Percentiles rank a stretch among this genome's conserved stretches.
Conservation (phyloP, 192 early-diverging fungal species). For the Linnemannia zychae region DNA sequence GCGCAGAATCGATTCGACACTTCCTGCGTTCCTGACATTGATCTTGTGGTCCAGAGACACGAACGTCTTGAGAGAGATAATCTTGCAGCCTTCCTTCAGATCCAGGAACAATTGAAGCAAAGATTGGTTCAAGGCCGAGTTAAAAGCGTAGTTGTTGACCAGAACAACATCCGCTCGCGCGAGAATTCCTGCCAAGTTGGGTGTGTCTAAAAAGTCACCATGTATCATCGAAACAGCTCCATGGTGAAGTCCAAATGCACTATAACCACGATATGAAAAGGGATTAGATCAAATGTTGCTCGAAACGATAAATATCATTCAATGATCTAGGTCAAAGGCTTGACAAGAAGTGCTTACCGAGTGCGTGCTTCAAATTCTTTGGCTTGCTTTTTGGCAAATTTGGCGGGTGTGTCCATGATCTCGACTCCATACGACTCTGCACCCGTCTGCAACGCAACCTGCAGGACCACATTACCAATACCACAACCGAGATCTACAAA, state of each 20-base stretch:
- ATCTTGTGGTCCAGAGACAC: constrained; percentile 83
- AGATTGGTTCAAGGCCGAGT: constrained; percentile 84
- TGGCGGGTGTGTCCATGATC: constrained; percentile 88
- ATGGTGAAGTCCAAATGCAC: constrained; percentile 70
- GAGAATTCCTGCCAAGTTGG: constrained; percentile 76
- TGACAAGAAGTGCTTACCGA: constrained; percentile 57
- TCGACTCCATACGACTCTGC: constrained; percentile 91
- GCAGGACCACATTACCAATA: constrained; percentile 96
- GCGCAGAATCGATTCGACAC: constrained; percentile 78
- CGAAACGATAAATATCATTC: no score
- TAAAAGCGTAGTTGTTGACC: constrained; percentile 97
- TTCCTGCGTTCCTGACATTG: constrained; percentile 76
- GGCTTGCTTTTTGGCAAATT: constrained; percentile 82
- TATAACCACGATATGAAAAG: constrained; percentile 10
- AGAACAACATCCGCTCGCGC: constrained; percentile 90
- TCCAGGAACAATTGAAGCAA: constrained; percentile 91
- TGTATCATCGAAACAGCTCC: constrained; percentile 77
- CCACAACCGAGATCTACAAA: constrained; percentile 97
- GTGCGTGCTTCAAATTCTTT: constrained; percentile 90
- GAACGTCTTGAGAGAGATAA: constrained; percentile 91
- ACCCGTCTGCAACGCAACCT: constrained; percentile 91
- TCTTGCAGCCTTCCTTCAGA: constrained; percentile 86
- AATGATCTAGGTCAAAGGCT: not conserved
- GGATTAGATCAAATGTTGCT: constrained; percentile 10
- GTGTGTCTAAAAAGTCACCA: constrained; percentile 90